These are phyloP conservation scores for Fusarium hainanense DNA, from an alignment of 2,329 filamentous ascomycete genomes.

Conservation along the genomic window DNA sequence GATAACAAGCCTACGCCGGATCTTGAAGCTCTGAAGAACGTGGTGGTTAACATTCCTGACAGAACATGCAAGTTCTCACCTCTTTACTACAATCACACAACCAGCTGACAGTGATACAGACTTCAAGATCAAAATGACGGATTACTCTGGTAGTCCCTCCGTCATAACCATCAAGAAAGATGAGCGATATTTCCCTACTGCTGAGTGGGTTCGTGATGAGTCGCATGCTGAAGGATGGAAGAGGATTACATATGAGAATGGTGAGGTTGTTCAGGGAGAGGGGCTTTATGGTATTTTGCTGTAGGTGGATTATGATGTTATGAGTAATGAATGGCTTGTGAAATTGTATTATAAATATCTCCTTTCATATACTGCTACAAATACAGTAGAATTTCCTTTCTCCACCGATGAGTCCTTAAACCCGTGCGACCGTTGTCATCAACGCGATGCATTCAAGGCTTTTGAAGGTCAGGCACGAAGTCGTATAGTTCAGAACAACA, in stretches of 20 bases:
- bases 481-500: too few species aligned
- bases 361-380: not conserved
- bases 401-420: too few species aligned
- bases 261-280: slow-evolving; percentile 64
- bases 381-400: not conserved
- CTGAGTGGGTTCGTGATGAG: slow-evolving; percentile 74
- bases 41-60: slow-evolving; percentile 88
- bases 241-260: slow-evolving; percentile 70
- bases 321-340: not conserved
- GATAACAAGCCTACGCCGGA: slow-evolving; percentile 88
- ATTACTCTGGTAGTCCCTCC: slow-evolving; percentile 97
- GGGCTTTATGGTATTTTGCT: slow-evolving; percentile 59
- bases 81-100: too few species aligned
- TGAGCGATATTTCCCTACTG: slow-evolving; percentile 88
- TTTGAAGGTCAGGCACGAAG: too few species aligned
- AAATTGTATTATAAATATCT: slow-evolving; percentile 8
- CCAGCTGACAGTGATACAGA: slow-evolving; percentile 58
- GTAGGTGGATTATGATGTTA: not conserved
- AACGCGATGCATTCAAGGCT: too few species aligned
- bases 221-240: slow-evolving; percentile 70
- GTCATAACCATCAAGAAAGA: slow-evolving; percentile 99
- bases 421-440: too few species aligned
- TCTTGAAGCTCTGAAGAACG: slow-evolving; percentile 81
- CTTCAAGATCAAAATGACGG: slow-evolving; percentile 97
- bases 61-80: slow-evolving; percentile 77